phyloP scores from a whole-genome alignment of 2,329 filamentous ascomycete species.

The Colletotrichum eremochloae region DNA sequence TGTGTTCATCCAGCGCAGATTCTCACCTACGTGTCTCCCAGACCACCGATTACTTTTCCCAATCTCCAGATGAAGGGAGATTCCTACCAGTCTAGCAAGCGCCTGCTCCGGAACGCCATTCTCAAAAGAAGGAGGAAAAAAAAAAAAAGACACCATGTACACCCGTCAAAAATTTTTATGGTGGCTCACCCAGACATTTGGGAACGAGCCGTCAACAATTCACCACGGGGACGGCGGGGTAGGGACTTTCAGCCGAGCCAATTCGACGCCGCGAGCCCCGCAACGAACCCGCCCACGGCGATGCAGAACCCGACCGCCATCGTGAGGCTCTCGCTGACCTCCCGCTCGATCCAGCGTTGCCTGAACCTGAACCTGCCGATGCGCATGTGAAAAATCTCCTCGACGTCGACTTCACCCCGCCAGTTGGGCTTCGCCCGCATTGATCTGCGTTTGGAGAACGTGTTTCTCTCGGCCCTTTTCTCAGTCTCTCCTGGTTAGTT shows the following conservation, averaged over 20 bases:
- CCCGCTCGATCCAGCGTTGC: constrained; percentile 50
- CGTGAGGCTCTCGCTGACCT: constrained; percentile 47
- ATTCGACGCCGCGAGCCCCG: constrained; percentile 34
- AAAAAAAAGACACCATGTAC: background rate
- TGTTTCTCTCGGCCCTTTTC: constrained; percentile 37
- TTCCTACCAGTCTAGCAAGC: background rate
- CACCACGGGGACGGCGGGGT: background rate
- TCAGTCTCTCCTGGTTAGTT: constrained; percentile 30
- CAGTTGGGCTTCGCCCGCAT: constrained; percentile 28
- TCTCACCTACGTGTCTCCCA: background rate
- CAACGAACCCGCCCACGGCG: constrained; percentile 45
- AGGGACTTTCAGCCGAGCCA: constrained; percentile 11
- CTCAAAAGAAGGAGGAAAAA: background rate
- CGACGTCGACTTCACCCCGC: constrained; percentile 34
- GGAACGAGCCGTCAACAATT: background rate
- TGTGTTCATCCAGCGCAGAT: no score
- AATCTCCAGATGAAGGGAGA: background rate
- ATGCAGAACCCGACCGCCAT: constrained; percentile 43
- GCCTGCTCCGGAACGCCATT: background rate
- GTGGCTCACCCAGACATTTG: background rate
- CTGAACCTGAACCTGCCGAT: constrained; percentile 49
- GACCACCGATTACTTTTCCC: background rate
- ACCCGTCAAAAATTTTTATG: background rate
- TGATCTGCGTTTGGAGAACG: constrained; percentile 25
- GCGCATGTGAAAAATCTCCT: constrained; percentile 53